A percentile compares a stretch with the other conserved stretches of the same genome.
These are phyloP conservation scores for Letharia lupina DNA, from an alignment of 495 filamentous ascomycete genomes.

Conservation along the genomic window DNA sequence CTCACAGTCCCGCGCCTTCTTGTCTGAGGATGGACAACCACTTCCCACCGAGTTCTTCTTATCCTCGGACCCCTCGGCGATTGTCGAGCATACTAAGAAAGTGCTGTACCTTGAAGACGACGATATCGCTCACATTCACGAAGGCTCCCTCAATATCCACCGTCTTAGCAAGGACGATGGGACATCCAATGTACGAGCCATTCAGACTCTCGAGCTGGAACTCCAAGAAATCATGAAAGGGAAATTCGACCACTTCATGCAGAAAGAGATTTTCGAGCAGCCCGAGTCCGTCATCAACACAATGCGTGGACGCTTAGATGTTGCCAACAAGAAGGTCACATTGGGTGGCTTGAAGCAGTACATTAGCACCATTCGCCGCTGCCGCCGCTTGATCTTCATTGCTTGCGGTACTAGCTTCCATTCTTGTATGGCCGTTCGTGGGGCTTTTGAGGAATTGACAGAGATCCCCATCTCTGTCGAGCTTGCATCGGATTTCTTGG, in stretches of 20 bases:
- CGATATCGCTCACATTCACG: slow-evolving; percentile 98
- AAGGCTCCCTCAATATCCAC: slow-evolving; percentile 97
- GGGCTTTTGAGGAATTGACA: slow-evolving; percentile 93
- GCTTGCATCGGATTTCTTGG: slow-evolving; percentile 94
- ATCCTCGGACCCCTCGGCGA: slow-evolving; percentile 94
- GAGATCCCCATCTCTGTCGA: slow-evolving; percentile 97
- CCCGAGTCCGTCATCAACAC: slow-evolving; percentile 98
- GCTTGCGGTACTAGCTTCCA: slow-evolving; percentile 97
- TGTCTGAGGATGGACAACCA: slow-evolving; percentile 93
- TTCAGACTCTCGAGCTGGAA: slow-evolving; percentile 96
- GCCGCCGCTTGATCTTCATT: slow-evolving; percentile 94
- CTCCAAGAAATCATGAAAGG: slow-evolving; percentile 99
- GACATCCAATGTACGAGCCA: slow-evolving; percentile 89
- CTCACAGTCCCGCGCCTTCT: slow-evolving; percentile 95
- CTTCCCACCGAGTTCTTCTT: slow-evolving; percentile 99
- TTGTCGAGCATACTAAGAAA: slow-evolving; percentile 99
- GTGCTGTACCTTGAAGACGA: slow-evolving; percentile 98
- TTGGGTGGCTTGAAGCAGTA: slow-evolving; percentile 93
- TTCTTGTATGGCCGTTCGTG: slow-evolving; percentile 98
- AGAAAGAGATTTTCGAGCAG: slow-evolving; percentile 99
- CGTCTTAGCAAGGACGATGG: slow-evolving; percentile 94
- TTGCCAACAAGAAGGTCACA: slow-evolving; percentile 85
- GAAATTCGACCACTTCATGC: slow-evolving; percentile 99
- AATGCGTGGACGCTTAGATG: slow-evolving; percentile 95
- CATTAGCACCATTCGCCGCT: slow-evolving; percentile 90